Evolutionary conservation across 345 rosid genomes (phyloP).

Genomic region (Fremontodendron californicum): DNA sequence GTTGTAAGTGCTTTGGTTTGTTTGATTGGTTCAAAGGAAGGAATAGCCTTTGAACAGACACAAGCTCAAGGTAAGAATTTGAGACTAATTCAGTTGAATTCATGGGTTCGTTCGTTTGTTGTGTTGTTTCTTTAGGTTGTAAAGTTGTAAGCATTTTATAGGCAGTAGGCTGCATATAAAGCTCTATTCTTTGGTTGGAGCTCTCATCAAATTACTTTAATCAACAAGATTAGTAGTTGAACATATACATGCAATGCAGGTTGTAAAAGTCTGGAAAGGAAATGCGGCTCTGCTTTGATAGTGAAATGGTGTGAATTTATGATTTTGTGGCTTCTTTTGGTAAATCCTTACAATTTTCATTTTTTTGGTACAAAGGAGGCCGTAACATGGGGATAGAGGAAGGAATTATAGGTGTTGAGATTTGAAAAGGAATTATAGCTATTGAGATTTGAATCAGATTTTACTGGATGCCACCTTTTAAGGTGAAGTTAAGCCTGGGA

Average conservation of each 20-base stretch:
- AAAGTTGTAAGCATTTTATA: background rate
- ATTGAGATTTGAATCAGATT: too few relatives aligned
- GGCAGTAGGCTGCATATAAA: background rate
- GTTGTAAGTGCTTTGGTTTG: constrained; percentile 46
- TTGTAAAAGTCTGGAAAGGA: background rate
- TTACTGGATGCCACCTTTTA: too few relatives aligned
- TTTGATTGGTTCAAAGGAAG: constrained; percentile 36
- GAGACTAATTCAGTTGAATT: background rate
- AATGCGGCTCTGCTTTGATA: background rate
- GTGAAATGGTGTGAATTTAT: background rate
- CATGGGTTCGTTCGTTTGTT: background rate
- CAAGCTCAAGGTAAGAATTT: constrained; percentile 45
- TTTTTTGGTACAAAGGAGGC: too few relatives aligned
- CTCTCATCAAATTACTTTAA: too few relatives aligned
- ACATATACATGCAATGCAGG: too few relatives aligned
- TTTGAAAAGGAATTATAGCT: too few relatives aligned
- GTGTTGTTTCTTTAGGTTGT: background rate
- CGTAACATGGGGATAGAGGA: too few relatives aligned
- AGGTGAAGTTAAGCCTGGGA: too few relatives aligned
- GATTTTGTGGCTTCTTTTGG: background rate
- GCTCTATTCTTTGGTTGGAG: background rate
- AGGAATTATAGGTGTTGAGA: too few relatives aligned
- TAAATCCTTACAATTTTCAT: too few relatives aligned
- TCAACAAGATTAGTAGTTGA: too few relatives aligned
- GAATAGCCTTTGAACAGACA: constrained; percentile 18